Evolutionary conservation across 2,329 filamentous ascomycete genomes (phyloP).

Genomic region (Neonectria coccinea): DNA sequence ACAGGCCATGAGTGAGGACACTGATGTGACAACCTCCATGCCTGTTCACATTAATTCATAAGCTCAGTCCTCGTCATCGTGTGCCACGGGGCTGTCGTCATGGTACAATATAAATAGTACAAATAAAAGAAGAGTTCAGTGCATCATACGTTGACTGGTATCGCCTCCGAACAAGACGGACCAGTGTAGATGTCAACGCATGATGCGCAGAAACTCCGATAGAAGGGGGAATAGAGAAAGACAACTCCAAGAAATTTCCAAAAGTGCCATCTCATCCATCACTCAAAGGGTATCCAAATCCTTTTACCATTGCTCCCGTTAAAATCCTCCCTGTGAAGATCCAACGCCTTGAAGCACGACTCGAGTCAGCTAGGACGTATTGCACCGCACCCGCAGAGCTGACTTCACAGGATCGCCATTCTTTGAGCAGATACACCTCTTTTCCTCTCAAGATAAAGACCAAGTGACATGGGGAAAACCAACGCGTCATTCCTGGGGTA

Average conservation of each 20-base stretch:
- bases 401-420: slow-evolving; percentile 5
- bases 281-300: slow-evolving; percentile 16
- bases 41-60: slow-evolving; percentile 21
- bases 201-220: slow-evolving; percentile 7
- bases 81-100: slow-evolving; percentile 17
- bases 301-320: slow-evolving; percentile 9
- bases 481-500: slow-evolving; percentile 29
- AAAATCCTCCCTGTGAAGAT: slow-evolving; percentile 5
- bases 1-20: slow-evolving; percentile 1
- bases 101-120: neutral
- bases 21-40: slow-evolving; percentile 1
- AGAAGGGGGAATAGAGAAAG: neutral
- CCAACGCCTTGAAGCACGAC: neutral
- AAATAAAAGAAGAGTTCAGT: slow-evolving; percentile 14
- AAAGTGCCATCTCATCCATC: slow-evolving; percentile 6
- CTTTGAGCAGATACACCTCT: neutral
- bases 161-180: neutral
- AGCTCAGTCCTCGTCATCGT: slow-evolving; percentile 11
- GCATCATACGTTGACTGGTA: neutral
- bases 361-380: slow-evolving; percentile 20
- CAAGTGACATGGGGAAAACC: slow-evolving; percentile 6
- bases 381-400: slow-evolving; percentile 10
- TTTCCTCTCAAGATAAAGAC: slow-evolving; percentile 11
- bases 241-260: slow-evolving; percentile 10
- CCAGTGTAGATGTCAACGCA: neutral